Evolutionary conservation across 2,329 filamentous ascomycete species (phyloP).

Genomic region (Penicillium sp.): DNA sequence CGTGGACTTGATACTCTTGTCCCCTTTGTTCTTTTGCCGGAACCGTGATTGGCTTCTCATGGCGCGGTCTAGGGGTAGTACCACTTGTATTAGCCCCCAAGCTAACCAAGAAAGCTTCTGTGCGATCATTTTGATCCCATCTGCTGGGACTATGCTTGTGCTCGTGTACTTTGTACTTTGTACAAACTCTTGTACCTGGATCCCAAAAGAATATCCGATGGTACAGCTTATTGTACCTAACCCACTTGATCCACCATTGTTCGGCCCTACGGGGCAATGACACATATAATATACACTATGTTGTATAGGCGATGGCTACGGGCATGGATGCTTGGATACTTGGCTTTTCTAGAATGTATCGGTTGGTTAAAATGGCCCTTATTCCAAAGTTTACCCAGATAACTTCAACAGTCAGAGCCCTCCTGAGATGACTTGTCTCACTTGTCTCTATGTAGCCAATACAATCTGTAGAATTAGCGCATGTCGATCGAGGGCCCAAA

Average conservation of each 20-base stretch:
- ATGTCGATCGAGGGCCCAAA: slow-evolving; percentile 16
- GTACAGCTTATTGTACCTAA: background rate
- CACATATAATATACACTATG: background rate
- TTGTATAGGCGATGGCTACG: background rate
- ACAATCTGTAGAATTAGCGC: background rate
- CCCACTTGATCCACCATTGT: slow-evolving; percentile 12
- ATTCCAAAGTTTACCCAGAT: background rate
- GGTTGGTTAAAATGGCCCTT: background rate
- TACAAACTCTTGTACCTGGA: background rate
- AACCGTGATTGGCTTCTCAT: background rate
- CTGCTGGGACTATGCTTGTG: slow-evolving; percentile 9
- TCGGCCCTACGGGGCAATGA: background rate
- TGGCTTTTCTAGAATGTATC: background rate
- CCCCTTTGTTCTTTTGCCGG: background rate
- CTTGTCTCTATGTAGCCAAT: background rate
- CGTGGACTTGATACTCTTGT: background rate
- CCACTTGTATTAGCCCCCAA: slow-evolving; percentile 1
- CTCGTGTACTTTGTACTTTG: background rate
- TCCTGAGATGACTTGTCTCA: background rate
- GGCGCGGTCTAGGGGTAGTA: background rate
- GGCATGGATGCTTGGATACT: background rate
- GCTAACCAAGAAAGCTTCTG: slow-evolving; percentile 3
- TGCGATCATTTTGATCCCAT: slow-evolving; percentile 3
- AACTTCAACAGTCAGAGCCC: background rate
- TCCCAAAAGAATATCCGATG: background rate